A percentile compares a stretch with the other conserved stretches of the same genome.
phyloP scores from a whole-genome alignment of 169 alveolate species.

The Amoebophrya sp. region DNA sequence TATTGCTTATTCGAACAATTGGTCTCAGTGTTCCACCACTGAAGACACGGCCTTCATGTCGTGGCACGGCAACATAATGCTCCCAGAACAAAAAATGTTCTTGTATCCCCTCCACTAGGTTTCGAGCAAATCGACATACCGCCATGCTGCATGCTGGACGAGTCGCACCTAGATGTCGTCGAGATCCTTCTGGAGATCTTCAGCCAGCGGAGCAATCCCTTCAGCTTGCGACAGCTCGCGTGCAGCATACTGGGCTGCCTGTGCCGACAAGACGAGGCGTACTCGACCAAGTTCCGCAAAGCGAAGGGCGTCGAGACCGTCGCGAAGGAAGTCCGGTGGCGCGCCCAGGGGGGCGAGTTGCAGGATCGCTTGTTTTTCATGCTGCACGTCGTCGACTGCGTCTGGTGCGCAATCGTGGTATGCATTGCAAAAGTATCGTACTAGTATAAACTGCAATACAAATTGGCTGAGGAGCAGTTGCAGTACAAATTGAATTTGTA shows the following conservation, averaged over 20 bases:
- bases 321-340: not conserved
- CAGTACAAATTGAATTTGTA: too few relatives aligned
- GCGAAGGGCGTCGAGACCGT: not conserved
- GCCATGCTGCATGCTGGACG: constrained; percentile 14
- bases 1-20: too few relatives aligned
- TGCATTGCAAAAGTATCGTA: not conserved
- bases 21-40: too few relatives aligned
- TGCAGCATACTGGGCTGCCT: not conserved
- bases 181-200: not conserved
- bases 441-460: too few relatives aligned
- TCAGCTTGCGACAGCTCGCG: not conserved
- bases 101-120: not conserved
- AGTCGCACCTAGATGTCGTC: not conserved
- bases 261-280: not conserved
- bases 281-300: not conserved
- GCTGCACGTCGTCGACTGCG: constrained; percentile 13
- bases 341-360: not conserved
- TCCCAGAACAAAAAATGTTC: too few relatives aligned
- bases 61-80: too few relatives aligned
- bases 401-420: not conserved
- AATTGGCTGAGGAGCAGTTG: too few relatives aligned
- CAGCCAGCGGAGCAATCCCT: not conserved
- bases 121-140: constrained; percentile 8
- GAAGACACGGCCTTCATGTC: too few relatives aligned
- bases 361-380: not conserved